phyloP scores from a whole-genome alignment of 164 flowering plant species.

The Euptelea pleiosperma region DNA sequence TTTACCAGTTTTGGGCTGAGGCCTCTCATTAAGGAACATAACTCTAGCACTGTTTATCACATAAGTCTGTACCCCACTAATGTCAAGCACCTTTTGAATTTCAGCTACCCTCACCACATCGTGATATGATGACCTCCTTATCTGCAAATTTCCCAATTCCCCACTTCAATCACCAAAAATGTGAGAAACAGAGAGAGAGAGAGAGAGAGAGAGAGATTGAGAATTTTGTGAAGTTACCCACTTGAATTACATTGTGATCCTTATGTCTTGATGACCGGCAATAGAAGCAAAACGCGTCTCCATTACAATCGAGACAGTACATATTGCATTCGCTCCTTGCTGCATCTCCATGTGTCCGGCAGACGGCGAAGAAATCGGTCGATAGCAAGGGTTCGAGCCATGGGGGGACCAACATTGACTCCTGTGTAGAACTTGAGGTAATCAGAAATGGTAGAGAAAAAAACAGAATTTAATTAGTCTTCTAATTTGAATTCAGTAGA shows the following conservation, averaged over 20 bases:
- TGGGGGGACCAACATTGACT: slow-evolving; percentile 58
- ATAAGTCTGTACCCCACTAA: slow-evolving; percentile 86
- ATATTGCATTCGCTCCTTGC: slow-evolving; percentile 85
- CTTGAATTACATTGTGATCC: slow-evolving; percentile 89
- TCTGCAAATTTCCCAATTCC: slow-evolving; percentile 42
- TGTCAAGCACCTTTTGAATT: slow-evolving; percentile 68
- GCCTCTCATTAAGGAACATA: slow-evolving; percentile 83
- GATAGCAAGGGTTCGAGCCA: slow-evolving; percentile 78
- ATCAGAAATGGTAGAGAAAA: no score
- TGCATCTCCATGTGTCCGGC: slow-evolving; percentile 68
- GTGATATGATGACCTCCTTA: slow-evolving; percentile 92
- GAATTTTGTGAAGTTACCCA: no score
- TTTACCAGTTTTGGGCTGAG: slow-evolving; percentile 74
- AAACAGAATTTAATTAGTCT: neutral
- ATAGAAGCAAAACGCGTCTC: slow-evolving; percentile 74
- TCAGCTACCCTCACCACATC: slow-evolving; percentile 94
- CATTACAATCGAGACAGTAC: slow-evolving; percentile 77
- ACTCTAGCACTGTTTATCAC: slow-evolving; percentile 96
- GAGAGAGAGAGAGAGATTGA: no score
- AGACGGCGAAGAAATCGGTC: slow-evolving; percentile 59
- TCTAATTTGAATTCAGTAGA: neutral
- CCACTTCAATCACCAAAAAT: no score
- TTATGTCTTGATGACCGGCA: slow-evolving; percentile 74
- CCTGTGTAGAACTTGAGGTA: no score
- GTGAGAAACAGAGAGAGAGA: no score